Evolutionary conservation across 1,284 basidiomycete genomes (phyloP), one percentile per base, ranked within the genome.

Genomic region (Schizopora paradoxa): DNA sequence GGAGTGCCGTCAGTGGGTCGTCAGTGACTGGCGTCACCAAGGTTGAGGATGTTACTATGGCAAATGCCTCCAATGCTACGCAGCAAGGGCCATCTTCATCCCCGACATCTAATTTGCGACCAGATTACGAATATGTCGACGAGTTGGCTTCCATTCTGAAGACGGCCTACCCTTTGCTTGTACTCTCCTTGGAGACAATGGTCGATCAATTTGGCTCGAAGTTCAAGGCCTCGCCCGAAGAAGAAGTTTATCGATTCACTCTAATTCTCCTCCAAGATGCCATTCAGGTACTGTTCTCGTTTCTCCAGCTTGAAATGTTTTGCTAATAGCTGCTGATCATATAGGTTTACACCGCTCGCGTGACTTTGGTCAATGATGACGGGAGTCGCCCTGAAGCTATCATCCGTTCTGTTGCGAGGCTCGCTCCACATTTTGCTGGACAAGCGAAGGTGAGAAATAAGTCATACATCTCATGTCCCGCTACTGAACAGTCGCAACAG

Each of bases 171-270:
- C 96, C 96, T 0, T 76, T 99, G 13, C 76, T 99, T 18, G 91
- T 95, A 21, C 72, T 98, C 25, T 96, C 91, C 45, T 79, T 99
- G 75, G 96, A 99, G 67, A 96, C 93, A 38, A 90, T 99, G 74
- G 90, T 96, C 16, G 96, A 99, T 58, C 95, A 99, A 66, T 88
- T 99, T 55, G 77, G 83, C 33, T 79, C 85, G 52, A 82, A 94
- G 36, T 97, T 98, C 72, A 98, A 98, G 66, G 80, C 90, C 1
- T 77, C 80, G 5, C 78, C 83, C 1, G 96, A 99, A 54, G 96
- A 99, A 64, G 95, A 99, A 57, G 86, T 93, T 14, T 98, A 98
- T 67, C 82, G 96, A 13, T 80, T 94, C 55, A 83, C 94, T 34
- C 88, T 84, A 52, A 86, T 94, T 61, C 68, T 98, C 29, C 79